Evolutionary conservation across 164 flowering plant species (phyloP), one percentile per base, ranked within the genome.

Genomic region (Annona cherimola): DNA sequence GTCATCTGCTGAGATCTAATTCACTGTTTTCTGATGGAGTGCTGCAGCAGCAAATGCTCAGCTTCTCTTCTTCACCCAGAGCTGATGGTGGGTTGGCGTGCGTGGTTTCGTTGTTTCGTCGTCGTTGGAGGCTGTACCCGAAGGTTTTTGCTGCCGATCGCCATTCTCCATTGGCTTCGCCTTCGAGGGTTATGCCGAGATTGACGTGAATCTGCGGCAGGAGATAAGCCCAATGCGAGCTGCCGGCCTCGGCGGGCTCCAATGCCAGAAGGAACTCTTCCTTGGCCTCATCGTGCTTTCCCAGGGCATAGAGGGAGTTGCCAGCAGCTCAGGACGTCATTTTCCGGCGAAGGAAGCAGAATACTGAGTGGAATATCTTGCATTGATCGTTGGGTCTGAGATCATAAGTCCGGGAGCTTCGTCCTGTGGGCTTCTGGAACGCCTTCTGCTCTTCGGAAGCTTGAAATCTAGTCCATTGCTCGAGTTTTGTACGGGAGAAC

Each of bases 121-220:
- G 35, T 26, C 35, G 1, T 26, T 26, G 35, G 35, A 26, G 35
- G 35, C 35, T 26, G 35, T 26, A 26, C 35, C 35, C 35, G 35
- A 0, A 26, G 35, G 35, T 26, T 26, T 26, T 26, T 26, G 35
- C 35, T 26, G 1, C 35, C 35, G 35, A 26, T 26, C 35, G 1
- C 35, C 35, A 26, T 26, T 26, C 35, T 26, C 35, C 35, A 26
- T 26, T 89, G 74, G 98, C 99, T 84, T 96, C 97, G 4, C 87
- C 97, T 82, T 96, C 99, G 18, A 93, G 89, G 0, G 95, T 85
- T 70, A 96, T 91, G 5, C 99, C 99, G 41, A 96, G 85, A 76
- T 96, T 96, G 19, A 96, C 97, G 80, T 96, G 96, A 76, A 96
- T 93, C 76, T 96, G 99, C 19, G 99, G 99, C 69, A 96, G 91